Evolutionary conservation across 805 yeast species (phyloP).

Genomic region (Ogataea henricii): DNA sequence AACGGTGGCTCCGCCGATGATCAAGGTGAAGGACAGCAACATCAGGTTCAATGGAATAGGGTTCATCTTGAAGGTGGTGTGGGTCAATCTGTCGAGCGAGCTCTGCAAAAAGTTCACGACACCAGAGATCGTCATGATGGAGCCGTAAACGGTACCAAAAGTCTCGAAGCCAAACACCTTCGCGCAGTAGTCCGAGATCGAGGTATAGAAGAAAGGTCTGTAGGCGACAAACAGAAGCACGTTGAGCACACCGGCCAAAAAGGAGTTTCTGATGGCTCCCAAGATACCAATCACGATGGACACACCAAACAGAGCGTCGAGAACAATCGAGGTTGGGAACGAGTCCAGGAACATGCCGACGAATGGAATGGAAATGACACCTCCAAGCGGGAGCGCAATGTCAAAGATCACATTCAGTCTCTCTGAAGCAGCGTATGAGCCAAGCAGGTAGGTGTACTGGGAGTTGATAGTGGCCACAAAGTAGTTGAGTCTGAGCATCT

Average conservation of each 20-base stretch:
- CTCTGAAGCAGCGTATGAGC: conserved; percentile 40
- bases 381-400: conserved; percentile 57
- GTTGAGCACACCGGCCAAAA: conserved; percentile 44
- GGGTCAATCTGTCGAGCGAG: conserved; percentile 49
- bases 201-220: conserved; percentile 61
- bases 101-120: conserved; percentile 50
- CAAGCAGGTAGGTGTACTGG: conserved; percentile 51
- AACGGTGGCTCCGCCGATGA: conserved; percentile 47
- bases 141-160: conserved; percentile 60
- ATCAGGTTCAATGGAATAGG: conserved; percentile 51
- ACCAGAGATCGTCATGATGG: conserved; percentile 55
- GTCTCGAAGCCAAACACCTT: conserved; percentile 66
- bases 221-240: conserved; percentile 51
- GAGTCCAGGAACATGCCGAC: conserved; percentile 53
- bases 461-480: conserved; percentile 60
- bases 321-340: conserved; percentile 48
- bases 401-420: conserved; percentile 50
- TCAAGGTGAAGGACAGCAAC: conserved; percentile 41
- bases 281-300: conserved; percentile 49
- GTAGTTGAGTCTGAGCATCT: conserved; percentile 58
- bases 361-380: conserved; percentile 54
- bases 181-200: conserved; percentile 58
- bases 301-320: conserved; percentile 40
- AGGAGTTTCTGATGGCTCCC: conserved; percentile 45
- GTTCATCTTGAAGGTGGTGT: conserved; percentile 53